These are phyloP conservation scores for Aegilops umbellulata DNA, from an alignment of 176 grass and related monocot species.

Conservation along the genomic window DNA sequence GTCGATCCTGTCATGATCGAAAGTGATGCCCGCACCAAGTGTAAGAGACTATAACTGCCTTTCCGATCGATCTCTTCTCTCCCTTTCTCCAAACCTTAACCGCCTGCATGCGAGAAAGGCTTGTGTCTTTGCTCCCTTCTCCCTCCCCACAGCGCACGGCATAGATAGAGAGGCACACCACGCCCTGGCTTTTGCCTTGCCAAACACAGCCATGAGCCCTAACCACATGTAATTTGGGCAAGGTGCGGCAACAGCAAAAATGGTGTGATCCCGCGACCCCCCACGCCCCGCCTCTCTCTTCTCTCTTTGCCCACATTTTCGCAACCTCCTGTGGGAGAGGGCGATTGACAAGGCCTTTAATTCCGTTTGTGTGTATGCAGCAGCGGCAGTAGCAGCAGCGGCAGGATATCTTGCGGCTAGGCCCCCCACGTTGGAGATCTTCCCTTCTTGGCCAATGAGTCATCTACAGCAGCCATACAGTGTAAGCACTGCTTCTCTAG, in stretches of 20 bases:
- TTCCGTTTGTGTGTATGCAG: slow-evolving; percentile 54
- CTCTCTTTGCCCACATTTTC: slow-evolving; percentile 30
- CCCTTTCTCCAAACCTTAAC: slow-evolving; percentile 42
- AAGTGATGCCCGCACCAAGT: slow-evolving; percentile 42
- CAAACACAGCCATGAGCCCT: slow-evolving; percentile 30
- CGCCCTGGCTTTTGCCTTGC: slow-evolving; percentile 43
- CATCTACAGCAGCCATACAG: slow-evolving; percentile 63
- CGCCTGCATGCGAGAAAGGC: slow-evolving; percentile 31
- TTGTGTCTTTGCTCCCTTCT: slow-evolving; percentile 36
- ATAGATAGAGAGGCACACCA: slow-evolving; percentile 43
- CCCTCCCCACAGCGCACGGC: not conserved
- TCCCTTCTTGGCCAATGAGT: slow-evolving; percentile 87
- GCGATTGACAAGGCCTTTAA: slow-evolving; percentile 48
- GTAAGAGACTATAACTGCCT: slow-evolving; percentile 20
- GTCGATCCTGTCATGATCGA: slow-evolving; percentile 41
- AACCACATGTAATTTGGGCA: slow-evolving; percentile 42
- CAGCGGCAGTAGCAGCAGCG: slow-evolving; percentile 29
- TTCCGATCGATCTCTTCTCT: slow-evolving; percentile 26
- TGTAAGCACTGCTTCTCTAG: slow-evolving; percentile 49
- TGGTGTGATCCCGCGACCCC: slow-evolving; percentile 53
- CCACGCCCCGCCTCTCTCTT: not conserved
- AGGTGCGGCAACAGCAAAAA: slow-evolving; percentile 35
- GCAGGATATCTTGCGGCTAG: slow-evolving; percentile 56
- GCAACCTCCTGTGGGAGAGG: slow-evolving; percentile 3
- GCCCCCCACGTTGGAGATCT: slow-evolving; percentile 76